phyloP scores from a whole-genome alignment of 345 rosid species.

The Hibiscus trionum region DNA sequence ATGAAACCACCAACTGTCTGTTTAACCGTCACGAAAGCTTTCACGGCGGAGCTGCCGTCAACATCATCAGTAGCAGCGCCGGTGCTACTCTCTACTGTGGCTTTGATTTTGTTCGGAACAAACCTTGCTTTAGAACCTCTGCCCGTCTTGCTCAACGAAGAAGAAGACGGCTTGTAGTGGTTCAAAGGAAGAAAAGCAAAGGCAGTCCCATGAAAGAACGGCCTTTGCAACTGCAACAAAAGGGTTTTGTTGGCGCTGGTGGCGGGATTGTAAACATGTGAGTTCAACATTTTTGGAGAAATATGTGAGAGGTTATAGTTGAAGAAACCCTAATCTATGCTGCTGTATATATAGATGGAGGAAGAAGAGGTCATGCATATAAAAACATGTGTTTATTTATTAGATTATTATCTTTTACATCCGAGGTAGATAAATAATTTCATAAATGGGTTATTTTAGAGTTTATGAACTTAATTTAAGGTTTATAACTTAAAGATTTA shows the following conservation, averaged over 20 bases:
- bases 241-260: background rate
- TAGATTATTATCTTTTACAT: too few relatives aligned
- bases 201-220: constrained; percentile 17
- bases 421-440: too few relatives aligned
- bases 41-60: constrained; percentile 10
- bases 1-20: constrained; percentile 26
- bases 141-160: background rate
- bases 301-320: background rate
- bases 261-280: constrained; percentile 17
- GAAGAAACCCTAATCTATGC: background rate
- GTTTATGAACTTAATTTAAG: too few relatives aligned
- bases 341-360: background rate
- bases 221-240: constrained; percentile 16
- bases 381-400: too few relatives aligned
- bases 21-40: constrained; percentile 32
- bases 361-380: background rate
- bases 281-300: constrained; percentile 26
- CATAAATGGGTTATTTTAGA: too few relatives aligned
- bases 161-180: background rate
- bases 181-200: background rate
- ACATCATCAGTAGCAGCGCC: background rate
- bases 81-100: background rate
- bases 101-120: background rate
- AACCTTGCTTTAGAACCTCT: constrained; percentile 10
- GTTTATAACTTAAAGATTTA: too few relatives aligned